Evolutionary conservation across 2,329 filamentous ascomycete genomes (phyloP), one percentile per base, ranked within the genome.

Genomic region (Magnaporthiopsis poae): DNA sequence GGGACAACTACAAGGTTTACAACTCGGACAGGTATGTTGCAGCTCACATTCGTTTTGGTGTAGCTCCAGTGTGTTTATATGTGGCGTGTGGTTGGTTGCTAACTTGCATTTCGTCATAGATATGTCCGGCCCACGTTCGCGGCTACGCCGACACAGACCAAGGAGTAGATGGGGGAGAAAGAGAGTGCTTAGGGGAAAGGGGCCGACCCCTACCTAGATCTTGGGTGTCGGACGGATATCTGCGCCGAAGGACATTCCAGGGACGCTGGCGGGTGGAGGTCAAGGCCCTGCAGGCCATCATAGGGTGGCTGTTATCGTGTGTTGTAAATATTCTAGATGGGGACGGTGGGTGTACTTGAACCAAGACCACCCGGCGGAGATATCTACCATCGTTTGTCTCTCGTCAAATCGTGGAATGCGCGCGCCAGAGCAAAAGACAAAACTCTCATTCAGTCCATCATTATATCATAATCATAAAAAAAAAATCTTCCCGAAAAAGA

Each of bases 111-210:
- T 12, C 36, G n/a, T n/a, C 67, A 33, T 72, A 92, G 90, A 77
- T 94, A 91, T 75, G 88, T 96, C 74, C 86, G 90, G 75, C 91
- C 92, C 70, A 94, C 90, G 29, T 93, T 88, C 77, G 87, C 88
- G 62, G 84, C 89, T 68, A 87, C 88, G 65, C 92, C 92, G n/a
- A 77, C 80, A 13, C 9, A 35, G 36, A 56, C 29, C 33, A 63
- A 39, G 31, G 29, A 35, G 12, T 61, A 64, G 52, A 66, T 27
- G 29, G 61, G 61, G 52, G 21, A 39, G 56, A 64, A 63, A 59
- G 63, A 21, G 13, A 56, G 31, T 56, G 39, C 27, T 39, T 15
- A 8, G 35, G 56, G 60, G 39, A 25, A 25, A 64, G 29, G 15
- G 39, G 13, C 12, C 2, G 65, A 65, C 21, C 35, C 29, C 36